These are phyloP conservation scores for Vitis amurensis DNA, from an alignment of 164 flowering plant genomes.

Conservation along the genomic window DNA sequence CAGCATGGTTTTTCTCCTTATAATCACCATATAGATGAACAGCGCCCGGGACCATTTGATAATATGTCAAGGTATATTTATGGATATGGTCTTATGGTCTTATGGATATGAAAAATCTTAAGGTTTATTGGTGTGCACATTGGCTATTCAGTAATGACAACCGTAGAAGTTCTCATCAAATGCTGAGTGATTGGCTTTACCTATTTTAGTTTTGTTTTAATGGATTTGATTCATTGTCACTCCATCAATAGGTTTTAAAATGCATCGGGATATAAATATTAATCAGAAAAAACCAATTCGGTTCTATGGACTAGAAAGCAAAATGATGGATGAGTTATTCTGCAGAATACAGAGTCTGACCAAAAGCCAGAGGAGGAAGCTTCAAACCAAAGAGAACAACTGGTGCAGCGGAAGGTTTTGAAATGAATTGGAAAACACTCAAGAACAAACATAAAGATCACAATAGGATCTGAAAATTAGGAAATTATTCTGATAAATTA, in stretches of 20 bases:
- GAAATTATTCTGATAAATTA: no score
- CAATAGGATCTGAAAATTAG: no score
- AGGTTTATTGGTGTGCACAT: slow-evolving; percentile 18
- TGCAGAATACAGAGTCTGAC: no score
- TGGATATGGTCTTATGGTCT: slow-evolving; percentile 20
- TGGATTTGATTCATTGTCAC: neutral
- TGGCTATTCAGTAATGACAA: slow-evolving; percentile 16
- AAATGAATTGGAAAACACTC: no score
- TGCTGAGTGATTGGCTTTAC: slow-evolving; percentile 27
- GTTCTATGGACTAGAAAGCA: no score
- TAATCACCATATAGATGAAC: slow-evolving; percentile 27
- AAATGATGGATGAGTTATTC: no score
- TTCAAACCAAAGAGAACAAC: no score
- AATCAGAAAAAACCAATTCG: no score
- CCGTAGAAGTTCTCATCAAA: slow-evolving; percentile 15
- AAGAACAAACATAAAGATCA: no score
- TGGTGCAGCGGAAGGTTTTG: no score
- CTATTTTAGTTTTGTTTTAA: neutral
- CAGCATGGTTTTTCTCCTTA: slow-evolving; percentile 25
- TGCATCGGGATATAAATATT: neutral
- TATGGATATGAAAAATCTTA: slow-evolving; percentile 20
- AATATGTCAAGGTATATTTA: slow-evolving; percentile 30
- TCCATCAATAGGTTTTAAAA: neutral
- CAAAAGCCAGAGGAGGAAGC: no score
- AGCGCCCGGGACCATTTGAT: slow-evolving; percentile 24